Evolutionary conservation across 257 asterid species (phyloP).

Genomic region (Jaltomata sinuosa): DNA sequence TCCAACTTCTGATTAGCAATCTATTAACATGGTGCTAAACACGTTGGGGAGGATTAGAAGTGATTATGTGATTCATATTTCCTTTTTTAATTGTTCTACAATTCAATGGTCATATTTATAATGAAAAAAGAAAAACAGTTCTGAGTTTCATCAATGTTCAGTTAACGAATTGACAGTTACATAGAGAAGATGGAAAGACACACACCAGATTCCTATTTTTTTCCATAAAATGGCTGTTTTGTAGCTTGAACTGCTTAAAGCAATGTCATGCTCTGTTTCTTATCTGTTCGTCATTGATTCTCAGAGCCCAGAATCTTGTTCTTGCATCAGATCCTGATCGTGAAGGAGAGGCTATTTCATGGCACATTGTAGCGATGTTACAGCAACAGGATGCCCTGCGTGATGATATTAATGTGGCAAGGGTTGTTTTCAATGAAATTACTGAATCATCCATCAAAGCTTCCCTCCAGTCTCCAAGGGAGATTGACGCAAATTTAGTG

Average conservation of each 20-base stretch:
- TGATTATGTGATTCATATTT: not conserved
- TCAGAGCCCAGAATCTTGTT: constrained; percentile 82
- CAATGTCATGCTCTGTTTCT: constrained; percentile 10
- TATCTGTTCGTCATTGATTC: constrained; percentile 23
- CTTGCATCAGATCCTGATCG: constrained; percentile 99
- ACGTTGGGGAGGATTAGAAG: not conserved
- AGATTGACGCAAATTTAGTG: constrained; percentile 69
- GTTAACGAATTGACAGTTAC: not conserved
- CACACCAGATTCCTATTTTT: not conserved
- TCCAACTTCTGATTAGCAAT: constrained; percentile 1
- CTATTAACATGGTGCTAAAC: not conserved
- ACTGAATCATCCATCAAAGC: constrained; percentile 83
- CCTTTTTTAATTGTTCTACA: not conserved
- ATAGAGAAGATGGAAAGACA: not conserved
- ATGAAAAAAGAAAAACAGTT: not conserved
- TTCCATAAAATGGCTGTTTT: not conserved
- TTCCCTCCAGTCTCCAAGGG: constrained; percentile 81
- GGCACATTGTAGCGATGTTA: constrained; percentile 95
- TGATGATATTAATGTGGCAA: constrained; percentile 58
- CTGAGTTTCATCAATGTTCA: not conserved
- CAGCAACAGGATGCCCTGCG: constrained; percentile 80
- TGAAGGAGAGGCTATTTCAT: constrained; percentile 97
- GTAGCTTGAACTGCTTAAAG: not conserved
- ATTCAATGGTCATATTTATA: not conserved
- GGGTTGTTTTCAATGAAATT: constrained; percentile 81